A percentile compares a stretch with the other conserved stretches of the same genome.
phyloP scores from a whole-genome alignment of 2,329 filamentous ascomycete genomes.

The Penicillium sp. region DNA sequence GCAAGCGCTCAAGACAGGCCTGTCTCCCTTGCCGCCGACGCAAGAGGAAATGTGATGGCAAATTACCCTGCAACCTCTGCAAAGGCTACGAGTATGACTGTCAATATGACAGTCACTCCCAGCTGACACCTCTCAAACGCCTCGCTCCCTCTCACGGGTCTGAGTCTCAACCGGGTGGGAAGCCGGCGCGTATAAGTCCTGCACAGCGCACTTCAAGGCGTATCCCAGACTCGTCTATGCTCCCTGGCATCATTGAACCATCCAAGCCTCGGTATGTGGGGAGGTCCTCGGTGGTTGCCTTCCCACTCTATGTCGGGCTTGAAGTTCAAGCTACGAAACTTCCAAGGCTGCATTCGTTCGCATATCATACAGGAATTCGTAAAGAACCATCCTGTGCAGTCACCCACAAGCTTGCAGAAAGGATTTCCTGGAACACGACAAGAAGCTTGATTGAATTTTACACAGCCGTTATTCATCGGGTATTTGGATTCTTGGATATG shows the following conservation, averaged over 20 bases:
- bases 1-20: slow-evolving; percentile 17
- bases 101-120: slow-evolving; percentile 7
- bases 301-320: slow-evolving; percentile 32
- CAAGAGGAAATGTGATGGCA: slow-evolving; percentile 22
- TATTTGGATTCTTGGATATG: slow-evolving; percentile 34
- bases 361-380: slow-evolving; percentile 35
- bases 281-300: slow-evolving; percentile 33
- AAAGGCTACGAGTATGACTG: slow-evolving; percentile 19
- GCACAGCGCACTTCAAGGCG: background rate
- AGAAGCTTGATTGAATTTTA: slow-evolving; percentile 30
- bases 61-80: slow-evolving; percentile 18
- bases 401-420: slow-evolving; percentile 20
- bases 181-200: slow-evolving; percentile 2
- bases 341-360: slow-evolving; percentile 40
- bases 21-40: slow-evolving; percentile 19
- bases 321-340: slow-evolving; percentile 32
- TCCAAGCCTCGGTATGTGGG: slow-evolving; percentile 33
- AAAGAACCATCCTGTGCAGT: slow-evolving; percentile 26
- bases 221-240: slow-evolving; percentile 7
- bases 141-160: background rate
- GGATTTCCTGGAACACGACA: slow-evolving; percentile 27
- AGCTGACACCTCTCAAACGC: slow-evolving; percentile 2
- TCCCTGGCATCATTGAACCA: slow-evolving; percentile 29
- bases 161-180: background rate
- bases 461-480: slow-evolving; percentile 29